Evolutionary conservation across 371 early-diverging fungal species (phyloP), one percentile per base, ranked within the genome.

Genomic region (Basidiobolus meristosporus): DNA sequence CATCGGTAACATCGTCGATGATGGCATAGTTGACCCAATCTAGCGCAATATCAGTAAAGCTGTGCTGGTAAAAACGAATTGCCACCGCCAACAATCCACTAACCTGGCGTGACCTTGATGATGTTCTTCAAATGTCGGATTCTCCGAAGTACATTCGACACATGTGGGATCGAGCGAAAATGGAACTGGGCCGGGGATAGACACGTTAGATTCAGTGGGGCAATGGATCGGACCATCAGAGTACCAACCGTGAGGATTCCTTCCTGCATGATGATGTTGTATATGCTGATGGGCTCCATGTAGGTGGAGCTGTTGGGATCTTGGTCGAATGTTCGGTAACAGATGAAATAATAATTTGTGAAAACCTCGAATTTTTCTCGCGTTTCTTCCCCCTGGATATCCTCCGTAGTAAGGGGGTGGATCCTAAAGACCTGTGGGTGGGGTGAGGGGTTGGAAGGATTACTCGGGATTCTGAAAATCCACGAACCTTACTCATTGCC

Each of bases 311-410:
- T 78, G 58, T 69, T 58, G 7, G 67, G 64, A 41, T 83, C 72
- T 30, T 64, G 65, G 37, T 81, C 77, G 45, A 82, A 77, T 12
- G 77, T 65, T 22, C 87, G 71, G 46, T 88, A 83, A 51, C 79
- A 73, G 18, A 90, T 73, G 64, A 92, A 92, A 60, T 84, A 84
- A 63, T 95, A 95, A 48, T 81, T 71, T 16, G 70, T 66, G 46
- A 89, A 90, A 41, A 82, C 65, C 52, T 95, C 96, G 51, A 85
- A 86, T 50, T 95, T 95, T 51, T 91, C 93, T 1, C 92, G 65
- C 1, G 70, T 75, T 45, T 92, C 96, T 46, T 90, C 77, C 17
- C 78, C 78, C 54, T 82, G 9, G n/a, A n/a, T n/a, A n/a, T n/a
- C n/a, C n/a, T n/a, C n/a, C n/a, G n/a, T n/a, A n/a, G n/a, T n/a